Evolutionary conservation across 257 asterid genomes (phyloP), one percentile per base, ranked within the genome.

Genomic region (Petunia secreta): DNA sequence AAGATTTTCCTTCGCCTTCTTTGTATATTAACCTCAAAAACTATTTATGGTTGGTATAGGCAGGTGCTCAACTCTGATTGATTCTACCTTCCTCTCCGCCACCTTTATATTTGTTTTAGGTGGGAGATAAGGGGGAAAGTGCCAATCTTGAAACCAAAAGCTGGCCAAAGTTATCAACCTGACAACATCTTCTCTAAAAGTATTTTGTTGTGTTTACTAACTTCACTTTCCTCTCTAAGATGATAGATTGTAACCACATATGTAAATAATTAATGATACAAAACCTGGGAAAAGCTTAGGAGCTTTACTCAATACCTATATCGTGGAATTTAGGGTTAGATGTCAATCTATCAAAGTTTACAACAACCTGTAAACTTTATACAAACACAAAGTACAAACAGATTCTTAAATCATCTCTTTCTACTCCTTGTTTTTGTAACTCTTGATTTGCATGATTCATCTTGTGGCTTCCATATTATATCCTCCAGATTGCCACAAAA

Each of bases 401-500:
- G 65, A 52, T n/a, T 34, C 77, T 60, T 25, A 43, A 69, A 78
- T 88, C 85, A 91, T 80, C 91, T 87, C 78, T 77, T 87, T 87
- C 89, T 91, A 79, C 89, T 86, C 87, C 85, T 91, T 3, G 88
- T 38, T 86, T 87, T 89, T 78, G 90, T 63, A 54, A 68, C 69
- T 80, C 86, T 91, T 39, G 96, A 86, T 87, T 87, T 94, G 88
- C 86, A 63, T 44, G 77, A 84, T 79, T 92, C 99, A 77, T 86
- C 90, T 0, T 91, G 88, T 1, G 92, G 96, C 83, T 84, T 93
- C 99, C 99, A 95, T 63, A 95, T 95, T 63, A 95, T 87, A 57
- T 95, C 99, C 34, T 93, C 98, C 34, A 95, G 94, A 60, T 90
- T 95, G 94, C 84, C 85, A 81, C 97, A 95, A 82, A 93, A 95